Evolutionary conservation across 2,329 filamentous ascomycete species (phyloP), one percentile per base, ranked within the genome.

Genomic region (Phoma herbarum): DNA sequence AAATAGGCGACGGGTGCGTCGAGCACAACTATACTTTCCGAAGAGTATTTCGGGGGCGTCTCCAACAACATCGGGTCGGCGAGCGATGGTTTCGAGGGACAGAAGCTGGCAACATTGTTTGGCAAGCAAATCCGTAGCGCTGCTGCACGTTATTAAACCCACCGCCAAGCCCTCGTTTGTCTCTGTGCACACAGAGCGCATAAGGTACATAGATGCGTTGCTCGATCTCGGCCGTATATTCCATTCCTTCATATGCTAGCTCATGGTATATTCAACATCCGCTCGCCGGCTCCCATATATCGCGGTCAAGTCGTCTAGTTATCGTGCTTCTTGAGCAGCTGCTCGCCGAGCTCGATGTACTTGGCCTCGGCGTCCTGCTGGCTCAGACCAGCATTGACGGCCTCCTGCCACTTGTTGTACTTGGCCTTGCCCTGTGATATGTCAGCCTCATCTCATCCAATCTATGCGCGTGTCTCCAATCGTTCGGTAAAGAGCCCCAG

Each of bases 291-390:
- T 25, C 16, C 23, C 29, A 14, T 29, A 14, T 29, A 14, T 23
- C 2, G 23, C 16, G 12, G 18, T 37, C 14, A 23, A 39, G 29
- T 14, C 28, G 29, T 57, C 54, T 85, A 81, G 62, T 81, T 83
- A 75, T 91, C 90, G 78, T 89, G 86, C 76, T 85, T 85, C 60
- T 72, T 78, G 85, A 95, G 92, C 73, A 96, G 79, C 71, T 82
- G 77, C 78, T 92, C 87, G 64, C 95, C 87, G 61, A 89, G 81
- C 67, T 83, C 82, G 70, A 96, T 85, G 80, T 97, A 97, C 74
- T 85, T 81, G 76, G 86, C 83, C 85, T 96, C 90, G 20, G 93
- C 93, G 65, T 88, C 78, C 64, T 89, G 84, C 61, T 85, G 73
- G 9, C 84, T 86, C 66, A 87, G 75, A 49, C 84, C 86, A 60